A percentile compares a stretch with the other conserved stretches of the same genome.
Evolutionary conservation across 306 rosid genomes (phyloP).

Genomic region (Parietaria judaica): DNA sequence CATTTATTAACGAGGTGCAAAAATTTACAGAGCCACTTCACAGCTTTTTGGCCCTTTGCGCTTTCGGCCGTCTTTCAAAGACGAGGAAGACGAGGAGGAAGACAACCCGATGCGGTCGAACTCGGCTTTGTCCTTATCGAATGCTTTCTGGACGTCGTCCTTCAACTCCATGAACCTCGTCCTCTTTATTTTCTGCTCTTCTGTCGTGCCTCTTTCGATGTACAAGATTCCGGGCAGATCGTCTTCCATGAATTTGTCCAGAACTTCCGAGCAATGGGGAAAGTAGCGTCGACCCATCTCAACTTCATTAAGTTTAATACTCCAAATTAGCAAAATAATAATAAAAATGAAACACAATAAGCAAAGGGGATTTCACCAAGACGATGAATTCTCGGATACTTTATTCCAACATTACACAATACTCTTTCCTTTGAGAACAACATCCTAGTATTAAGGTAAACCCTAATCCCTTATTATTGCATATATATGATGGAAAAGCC

Average conservation of each 20-base stretch:
- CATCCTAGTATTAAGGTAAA: no score
- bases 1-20: constrained; percentile 5
- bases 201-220: constrained; percentile 31
- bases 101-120: constrained; percentile 20
- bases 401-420: no score
- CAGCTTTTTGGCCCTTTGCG: constrained; percentile 11
- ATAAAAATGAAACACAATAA: neutral
- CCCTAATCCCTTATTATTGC: no score
- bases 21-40: constrained; percentile 9
- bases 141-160: constrained; percentile 41
- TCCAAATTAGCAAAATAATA: no score
- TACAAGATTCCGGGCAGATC: constrained; percentile 33
- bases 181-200: constrained; percentile 35
- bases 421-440: no score
- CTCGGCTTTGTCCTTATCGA: constrained; percentile 40
- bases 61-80: constrained; percentile 19
- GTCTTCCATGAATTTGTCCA: constrained; percentile 43
- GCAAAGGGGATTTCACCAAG: no score
- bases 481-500: no score
- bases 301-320: constrained; percentile 14
- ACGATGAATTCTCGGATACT: no score
- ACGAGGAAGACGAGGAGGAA: constrained; percentile 28
- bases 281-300: constrained; percentile 37
- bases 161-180: constrained; percentile 40
- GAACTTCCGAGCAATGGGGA: constrained; percentile 45